A percentile compares a stretch with the other conserved stretches of the same genome.
Conservation (phyloP, 2,329 filamentous ascomycete species). For the Lachnellula cervina region DNA sequence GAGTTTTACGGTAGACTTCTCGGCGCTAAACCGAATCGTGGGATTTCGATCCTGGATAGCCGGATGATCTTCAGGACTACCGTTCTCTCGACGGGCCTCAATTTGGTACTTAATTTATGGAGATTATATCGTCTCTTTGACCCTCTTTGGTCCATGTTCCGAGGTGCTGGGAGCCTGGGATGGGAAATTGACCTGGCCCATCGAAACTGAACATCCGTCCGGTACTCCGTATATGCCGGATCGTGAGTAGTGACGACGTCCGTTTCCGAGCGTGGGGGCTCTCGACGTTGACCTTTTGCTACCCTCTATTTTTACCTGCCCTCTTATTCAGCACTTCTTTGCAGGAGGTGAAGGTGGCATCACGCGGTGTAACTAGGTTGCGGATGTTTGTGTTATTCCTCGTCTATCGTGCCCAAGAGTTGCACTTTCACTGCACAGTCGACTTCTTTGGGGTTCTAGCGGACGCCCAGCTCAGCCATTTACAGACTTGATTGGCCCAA, state of each 20-base stretch:
- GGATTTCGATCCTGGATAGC: constrained; percentile 9
- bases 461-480: constrained; percentile 2
- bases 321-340: not conserved
- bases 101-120: too few species aligned
- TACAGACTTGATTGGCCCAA: constrained; percentile 4
- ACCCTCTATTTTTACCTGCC: not conserved
- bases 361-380: not conserved
- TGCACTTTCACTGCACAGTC: constrained; percentile 3
- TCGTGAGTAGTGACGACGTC: constrained; percentile 1
- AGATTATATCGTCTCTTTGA: not conserved
- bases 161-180: not conserved
- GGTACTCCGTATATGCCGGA: not conserved
- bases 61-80: constrained; percentile 21
- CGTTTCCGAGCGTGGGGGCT: constrained; percentile 2
- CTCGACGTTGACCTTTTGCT: not conserved
- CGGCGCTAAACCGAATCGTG: too few species aligned
- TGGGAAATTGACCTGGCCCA: not conserved
- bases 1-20: not conserved
- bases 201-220: not conserved
- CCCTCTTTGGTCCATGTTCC: constrained; percentile 2
- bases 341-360: not conserved
- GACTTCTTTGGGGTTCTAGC: constrained; percentile 13
- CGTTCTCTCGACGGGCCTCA: not conserved
- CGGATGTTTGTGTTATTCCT: not conserved
- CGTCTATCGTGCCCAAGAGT: not conserved